Evolutionary conservation across 495 filamentous ascomycete species (phyloP), one percentile per base, ranked within the genome.

Genomic region (Tuber aestivum): DNA sequence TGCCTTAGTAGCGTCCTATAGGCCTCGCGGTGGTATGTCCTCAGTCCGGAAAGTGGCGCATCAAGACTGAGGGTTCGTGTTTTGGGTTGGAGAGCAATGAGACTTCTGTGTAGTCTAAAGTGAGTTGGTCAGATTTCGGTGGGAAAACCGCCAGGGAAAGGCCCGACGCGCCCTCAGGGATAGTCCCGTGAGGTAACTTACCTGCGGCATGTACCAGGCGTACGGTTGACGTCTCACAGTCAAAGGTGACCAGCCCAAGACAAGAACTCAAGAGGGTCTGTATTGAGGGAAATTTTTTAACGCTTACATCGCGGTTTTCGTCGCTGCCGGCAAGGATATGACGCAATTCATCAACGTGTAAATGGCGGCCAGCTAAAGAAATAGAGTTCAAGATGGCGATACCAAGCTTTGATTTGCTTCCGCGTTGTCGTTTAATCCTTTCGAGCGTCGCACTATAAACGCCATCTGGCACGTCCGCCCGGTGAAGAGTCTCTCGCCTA

Each of bases 291-390:
- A 74, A 42, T 21, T 41, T 42, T 21, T 41, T 38, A 21, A 70
- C 21, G 27, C 71, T 72, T 27, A 75, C 48, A 40, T 73, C 72
- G 32, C 41, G 40, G 7, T 20, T 37, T 12, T 35, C 69, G 27
- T 41, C 23, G 23, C 74, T 50, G 18, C 74, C 37, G 14, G 61
- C 45, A 45, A 77, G 45, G 37, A 72, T 44, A 23, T 68, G n/a
- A 38, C 20, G 14, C 9, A 77, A 23, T 27, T 70, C 76, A 18
- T 74, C 41, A 18, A 77, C 65, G 9, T 72, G 45, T 44, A 77
- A 41, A 20, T 72, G 6, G 1, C 45, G 20, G n/a, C 32, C 41
- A 0, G 41, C 37, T n/a, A 42, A 38, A 40, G 70, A 69, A 14
- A 77, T 21, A 68, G 45, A 77, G 12, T 23, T n/a, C 42, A 74